phyloP scores from a whole-genome alignment of 345 rosid species.

The Boechera stricta region DNA sequence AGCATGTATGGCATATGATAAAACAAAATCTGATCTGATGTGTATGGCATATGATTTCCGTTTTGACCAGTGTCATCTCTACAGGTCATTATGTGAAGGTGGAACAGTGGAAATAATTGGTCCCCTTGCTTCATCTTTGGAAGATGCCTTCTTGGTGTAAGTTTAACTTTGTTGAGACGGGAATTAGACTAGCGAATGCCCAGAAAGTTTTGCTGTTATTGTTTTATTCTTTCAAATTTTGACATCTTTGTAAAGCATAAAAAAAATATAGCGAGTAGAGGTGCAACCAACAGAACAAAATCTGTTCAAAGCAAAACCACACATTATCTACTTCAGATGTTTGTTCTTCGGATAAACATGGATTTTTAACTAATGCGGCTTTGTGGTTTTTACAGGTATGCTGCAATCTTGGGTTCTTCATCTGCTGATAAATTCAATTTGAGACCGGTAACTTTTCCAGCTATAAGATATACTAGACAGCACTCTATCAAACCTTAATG shows the following conservation, averaged over 20 bases:
- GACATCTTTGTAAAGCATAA: neutral
- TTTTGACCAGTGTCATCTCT: slow-evolving; percentile 26
- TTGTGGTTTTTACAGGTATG: slow-evolving; percentile 58
- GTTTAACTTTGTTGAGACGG: slow-evolving; percentile 40
- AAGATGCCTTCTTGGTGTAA: slow-evolving; percentile 83
- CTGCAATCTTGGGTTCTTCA: slow-evolving; percentile 82
- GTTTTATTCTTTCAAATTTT: slow-evolving; percentile 9
- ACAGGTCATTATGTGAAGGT: slow-evolving; percentile 68
- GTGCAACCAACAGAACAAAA: no score
- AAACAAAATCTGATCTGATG: slow-evolving; percentile 3
- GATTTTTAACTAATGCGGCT: slow-evolving; percentile 27
- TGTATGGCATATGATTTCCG: slow-evolving; percentile 1
- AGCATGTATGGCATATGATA: neutral
- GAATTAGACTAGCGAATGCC: neutral
- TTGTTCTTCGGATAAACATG: slow-evolving; percentile 9
- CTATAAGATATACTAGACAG: slow-evolving; percentile 10
- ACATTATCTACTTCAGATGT: slow-evolving; percentile 25
- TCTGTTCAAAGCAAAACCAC: slow-evolving; percentile 3
- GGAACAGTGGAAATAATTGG: slow-evolving; percentile 91
- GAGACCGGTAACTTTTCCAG: slow-evolving; percentile 60
- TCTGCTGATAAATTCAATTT: slow-evolving; percentile 55
- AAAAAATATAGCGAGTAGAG: no score
- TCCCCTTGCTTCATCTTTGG: slow-evolving; percentile 81
- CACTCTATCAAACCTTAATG: neutral
- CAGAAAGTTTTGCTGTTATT: neutral